phyloP scores from a whole-genome alignment of 2,329 filamentous ascomycete genomes.

The Amphichorda felina region DNA sequence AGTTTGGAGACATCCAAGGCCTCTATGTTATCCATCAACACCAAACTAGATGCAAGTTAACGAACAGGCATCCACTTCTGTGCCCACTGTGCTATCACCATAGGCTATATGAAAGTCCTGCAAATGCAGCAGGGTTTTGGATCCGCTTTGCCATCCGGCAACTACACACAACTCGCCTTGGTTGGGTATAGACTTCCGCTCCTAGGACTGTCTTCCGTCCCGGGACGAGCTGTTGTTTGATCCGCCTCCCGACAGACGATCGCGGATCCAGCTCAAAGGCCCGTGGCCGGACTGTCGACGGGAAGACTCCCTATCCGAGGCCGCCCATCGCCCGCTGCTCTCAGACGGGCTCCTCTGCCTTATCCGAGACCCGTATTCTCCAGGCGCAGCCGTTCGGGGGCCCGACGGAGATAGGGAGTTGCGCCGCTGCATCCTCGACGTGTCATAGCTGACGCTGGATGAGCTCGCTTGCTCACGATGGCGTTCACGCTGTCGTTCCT shows the following conservation, averaged over 20 bases:
- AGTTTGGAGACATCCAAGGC: too few species aligned
- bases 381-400: constrained; percentile 14
- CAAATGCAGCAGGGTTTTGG: too few species aligned
- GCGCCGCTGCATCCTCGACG: constrained; percentile 21
- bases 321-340: constrained; percentile 10
- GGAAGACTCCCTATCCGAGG: constrained; percentile 9
- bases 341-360: constrained; percentile 26
- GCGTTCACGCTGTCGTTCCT: constrained; percentile 13
- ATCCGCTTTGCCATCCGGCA: too few species aligned
- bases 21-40: too few species aligned
- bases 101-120: too few species aligned
- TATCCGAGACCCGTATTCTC: constrained; percentile 18
- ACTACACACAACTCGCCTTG: neutral
- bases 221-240: constrained; percentile 11
- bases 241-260: constrained; percentile 16
- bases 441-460: constrained; percentile 17
- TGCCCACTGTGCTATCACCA: too few species aligned
- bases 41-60: too few species aligned
- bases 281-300: constrained; percentile 20
- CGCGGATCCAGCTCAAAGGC: constrained; percentile 31
- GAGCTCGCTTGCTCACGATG: constrained; percentile 9
- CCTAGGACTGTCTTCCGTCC: constrained; percentile 16
- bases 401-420: constrained; percentile 26
- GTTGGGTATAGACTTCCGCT: neutral
- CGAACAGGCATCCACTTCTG: too few species aligned